Percentiles rank a stretch among this genome's conserved stretches.
These are phyloP conservation scores for Aureobasidium lini DNA, from an alignment of 2,329 filamentous ascomycete genomes.

Conservation along the genomic window DNA sequence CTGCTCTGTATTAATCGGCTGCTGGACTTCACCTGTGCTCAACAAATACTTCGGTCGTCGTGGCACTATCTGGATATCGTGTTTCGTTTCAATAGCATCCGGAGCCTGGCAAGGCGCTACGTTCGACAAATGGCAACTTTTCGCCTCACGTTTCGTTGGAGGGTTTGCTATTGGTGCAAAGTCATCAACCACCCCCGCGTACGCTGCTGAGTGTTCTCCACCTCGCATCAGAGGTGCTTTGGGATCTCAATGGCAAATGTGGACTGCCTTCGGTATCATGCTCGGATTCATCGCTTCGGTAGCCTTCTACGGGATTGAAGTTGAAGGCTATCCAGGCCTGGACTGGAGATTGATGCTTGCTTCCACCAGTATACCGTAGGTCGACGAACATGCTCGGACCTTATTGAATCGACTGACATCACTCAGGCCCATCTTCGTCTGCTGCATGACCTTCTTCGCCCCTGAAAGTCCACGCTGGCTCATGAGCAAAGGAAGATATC, in stretches of 20 bases:
- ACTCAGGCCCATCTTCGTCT: constrained; percentile 22
- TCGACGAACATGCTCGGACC: neutral
- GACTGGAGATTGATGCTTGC: constrained; percentile 48
- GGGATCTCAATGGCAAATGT: constrained; percentile 42
- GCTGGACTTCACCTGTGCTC: constrained; percentile 49
- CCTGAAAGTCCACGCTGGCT: constrained; percentile 36
- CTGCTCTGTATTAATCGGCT: constrained; percentile 37
- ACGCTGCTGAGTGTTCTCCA: constrained; percentile 32
- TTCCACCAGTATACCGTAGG: constrained; percentile 47
- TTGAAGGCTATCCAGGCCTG: constrained; percentile 35
- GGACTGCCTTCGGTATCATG: constrained; percentile 42
- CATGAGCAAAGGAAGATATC: constrained; percentile 32
- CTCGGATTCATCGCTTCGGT: constrained; percentile 36
- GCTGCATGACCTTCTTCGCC: constrained; percentile 32
- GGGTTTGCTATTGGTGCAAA: constrained; percentile 37
- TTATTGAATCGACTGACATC: neutral
- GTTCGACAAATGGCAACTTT: constrained; percentile 16
- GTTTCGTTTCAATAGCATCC: constrained; percentile 54
- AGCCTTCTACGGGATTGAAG: constrained; percentile 37
- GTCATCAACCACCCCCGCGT: constrained; percentile 38
- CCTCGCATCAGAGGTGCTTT: constrained; percentile 35
- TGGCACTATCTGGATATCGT: constrained; percentile 58
- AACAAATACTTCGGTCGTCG: constrained; percentile 54
- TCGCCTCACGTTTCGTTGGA: constrained; percentile 17
- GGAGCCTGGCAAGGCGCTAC: constrained; percentile 24